phyloP scores from a whole-genome alignment of 1,284 basidiomycete species.

The Amylostereum chailletii region DNA sequence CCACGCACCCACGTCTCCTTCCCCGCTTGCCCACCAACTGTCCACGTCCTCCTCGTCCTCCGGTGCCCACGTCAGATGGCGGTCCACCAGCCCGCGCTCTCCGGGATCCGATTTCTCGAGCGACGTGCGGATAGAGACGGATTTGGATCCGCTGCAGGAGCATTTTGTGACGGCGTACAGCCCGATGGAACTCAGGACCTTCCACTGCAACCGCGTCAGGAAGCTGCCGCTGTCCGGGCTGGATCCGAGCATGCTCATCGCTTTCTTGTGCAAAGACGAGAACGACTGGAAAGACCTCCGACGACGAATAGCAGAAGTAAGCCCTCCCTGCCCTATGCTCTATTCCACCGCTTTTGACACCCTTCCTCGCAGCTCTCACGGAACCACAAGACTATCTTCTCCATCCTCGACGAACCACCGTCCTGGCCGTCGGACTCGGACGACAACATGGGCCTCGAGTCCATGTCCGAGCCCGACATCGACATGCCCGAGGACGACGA shows the following conservation, averaged over 20 bases:
- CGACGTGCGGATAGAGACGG: slow-evolving; percentile 24
- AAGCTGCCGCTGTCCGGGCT: slow-evolving; percentile 90
- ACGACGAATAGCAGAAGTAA: slow-evolving; percentile 61
- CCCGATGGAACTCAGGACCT: slow-evolving; percentile 69
- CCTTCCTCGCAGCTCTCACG: slow-evolving; percentile 28
- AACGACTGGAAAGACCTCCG: slow-evolving; percentile 81
- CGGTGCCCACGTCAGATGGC: not conserved
- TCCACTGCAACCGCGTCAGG: slow-evolving; percentile 89
- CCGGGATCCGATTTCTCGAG: slow-evolving; percentile 27
- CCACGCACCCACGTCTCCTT: slow-evolving; percentile 45
- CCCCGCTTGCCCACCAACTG: slow-evolving; percentile 52
- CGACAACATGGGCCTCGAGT: slow-evolving; percentile 72
- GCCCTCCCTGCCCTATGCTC: slow-evolving; percentile 5
- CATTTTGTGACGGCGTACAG: slow-evolving; percentile 64
- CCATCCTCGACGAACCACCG: slow-evolving; percentile 79
- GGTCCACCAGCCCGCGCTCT: slow-evolving; percentile 18
- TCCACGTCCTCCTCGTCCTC: slow-evolving; percentile 34
- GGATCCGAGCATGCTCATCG: slow-evolving; percentile 95
- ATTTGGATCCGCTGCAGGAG: slow-evolving; percentile 33
- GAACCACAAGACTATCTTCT: slow-evolving; percentile 72
- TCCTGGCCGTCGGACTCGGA: slow-evolving; percentile 71
- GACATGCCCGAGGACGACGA: slow-evolving; percentile 40
- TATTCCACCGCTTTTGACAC: not conserved
- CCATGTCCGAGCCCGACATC: slow-evolving; percentile 66
- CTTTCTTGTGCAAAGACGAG: slow-evolving; percentile 81